phyloP scores from a whole-genome alignment of 2,329 filamentous ascomycete species.

The Sclerotinia spermophila region DNA sequence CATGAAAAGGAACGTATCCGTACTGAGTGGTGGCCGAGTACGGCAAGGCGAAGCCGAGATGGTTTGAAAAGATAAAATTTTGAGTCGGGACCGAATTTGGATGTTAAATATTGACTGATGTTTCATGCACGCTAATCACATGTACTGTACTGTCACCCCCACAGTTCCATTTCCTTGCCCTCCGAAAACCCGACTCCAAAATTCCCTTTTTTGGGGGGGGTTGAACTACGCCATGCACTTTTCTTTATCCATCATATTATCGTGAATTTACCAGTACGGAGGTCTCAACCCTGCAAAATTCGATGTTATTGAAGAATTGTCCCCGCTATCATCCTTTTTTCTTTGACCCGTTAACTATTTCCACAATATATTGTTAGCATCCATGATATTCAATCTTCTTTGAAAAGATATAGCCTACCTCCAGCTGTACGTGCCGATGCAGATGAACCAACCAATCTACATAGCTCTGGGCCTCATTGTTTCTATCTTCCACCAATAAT shows the following conservation, averaged over 20 bases:
- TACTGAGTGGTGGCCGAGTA: neutral
- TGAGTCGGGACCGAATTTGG: neutral
- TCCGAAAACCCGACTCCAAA: neutral
- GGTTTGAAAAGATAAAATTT: neutral
- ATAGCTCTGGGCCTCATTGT: constrained; percentile 96
- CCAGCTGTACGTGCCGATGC: constrained; percentile 87
- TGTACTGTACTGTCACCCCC: neutral
- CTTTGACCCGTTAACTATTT: constrained; percentile 63
- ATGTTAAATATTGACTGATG: constrained; percentile 7
- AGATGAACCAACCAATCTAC: constrained; percentile 98
- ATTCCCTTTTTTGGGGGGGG: neutral
- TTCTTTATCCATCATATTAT: neutral
- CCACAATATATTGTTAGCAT: constrained; percentile 15
- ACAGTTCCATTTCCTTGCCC: neutral
- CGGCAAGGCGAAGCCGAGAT: neutral
- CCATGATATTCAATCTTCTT: neutral
- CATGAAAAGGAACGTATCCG: neutral
- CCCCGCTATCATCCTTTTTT: constrained; percentile 60
- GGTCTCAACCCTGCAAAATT: constrained; percentile 58
- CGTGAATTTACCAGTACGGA: constrained; percentile 51
- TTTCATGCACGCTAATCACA: constrained; percentile 10
- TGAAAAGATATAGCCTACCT: constrained; percentile 52
- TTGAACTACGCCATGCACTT: neutral
- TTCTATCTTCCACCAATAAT: constrained; percentile 86
- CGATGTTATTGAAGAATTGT: constrained; percentile 46